A percentile compares a stretch with the other conserved stretches of the same genome.
Evolutionary conservation across 768 basidiomycete genomes (phyloP).

Genomic region (Mrakia hoshinonis): DNA sequence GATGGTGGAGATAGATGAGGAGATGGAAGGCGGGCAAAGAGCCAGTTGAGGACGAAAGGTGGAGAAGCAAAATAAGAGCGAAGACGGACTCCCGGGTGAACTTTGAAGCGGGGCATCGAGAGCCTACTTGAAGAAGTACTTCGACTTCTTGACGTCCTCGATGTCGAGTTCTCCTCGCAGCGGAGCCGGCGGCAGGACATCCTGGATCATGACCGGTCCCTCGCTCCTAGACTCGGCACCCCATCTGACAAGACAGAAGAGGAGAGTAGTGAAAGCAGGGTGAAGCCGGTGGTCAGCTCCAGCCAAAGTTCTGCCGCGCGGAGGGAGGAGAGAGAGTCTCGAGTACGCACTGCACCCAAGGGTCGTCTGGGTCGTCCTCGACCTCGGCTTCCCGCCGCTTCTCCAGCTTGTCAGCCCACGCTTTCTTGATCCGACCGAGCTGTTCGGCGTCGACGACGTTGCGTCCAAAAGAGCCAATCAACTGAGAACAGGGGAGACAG

Average conservation of each 20-base stretch:
- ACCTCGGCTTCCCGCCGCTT: neutral
- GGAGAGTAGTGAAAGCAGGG: neutral
- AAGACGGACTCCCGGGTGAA: too few relatives aligned
- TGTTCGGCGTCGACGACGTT: neutral
- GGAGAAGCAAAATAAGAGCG: too few relatives aligned
- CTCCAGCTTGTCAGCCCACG: neutral
- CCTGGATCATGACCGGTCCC: conserved; percentile 43
- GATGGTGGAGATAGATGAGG: too few relatives aligned
- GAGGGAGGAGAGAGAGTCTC: neutral
- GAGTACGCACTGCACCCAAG: neutral
- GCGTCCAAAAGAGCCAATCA: neutral
- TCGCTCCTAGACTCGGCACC: conserved; percentile 6
- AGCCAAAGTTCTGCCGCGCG: too few relatives aligned
- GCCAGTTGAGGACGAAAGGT: too few relatives aligned
- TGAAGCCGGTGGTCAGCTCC: neutral
- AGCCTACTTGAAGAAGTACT: conserved; percentile 74
- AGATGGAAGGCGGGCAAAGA: too few relatives aligned
- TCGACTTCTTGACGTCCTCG: conserved; percentile 63
- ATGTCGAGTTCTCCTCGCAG: conserved; percentile 80
- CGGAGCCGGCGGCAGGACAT: conserved; percentile 72
- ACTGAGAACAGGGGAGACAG: neutral
- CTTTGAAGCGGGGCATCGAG: too few relatives aligned
- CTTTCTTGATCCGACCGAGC: neutral
- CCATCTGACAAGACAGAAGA: conserved; percentile 18
- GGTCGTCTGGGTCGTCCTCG: neutral